phyloP scores from a whole-genome alignment of 306 rosid species.

The Ormosia emarginata region DNA sequence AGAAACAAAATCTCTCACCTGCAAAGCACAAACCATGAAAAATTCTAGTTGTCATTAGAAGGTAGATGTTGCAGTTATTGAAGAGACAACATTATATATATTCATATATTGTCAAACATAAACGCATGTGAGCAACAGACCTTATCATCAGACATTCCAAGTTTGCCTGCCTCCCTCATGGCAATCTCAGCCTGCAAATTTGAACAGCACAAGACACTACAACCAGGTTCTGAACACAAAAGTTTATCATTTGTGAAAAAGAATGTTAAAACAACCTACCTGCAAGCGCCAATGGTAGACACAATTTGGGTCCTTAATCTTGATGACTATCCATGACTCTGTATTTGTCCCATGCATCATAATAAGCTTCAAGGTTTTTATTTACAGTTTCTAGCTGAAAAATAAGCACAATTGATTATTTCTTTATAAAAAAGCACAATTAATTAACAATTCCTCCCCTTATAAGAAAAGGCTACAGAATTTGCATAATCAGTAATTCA shows the following conservation, averaged over 20 bases:
- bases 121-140: constrained; percentile 25
- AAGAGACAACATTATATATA: background rate
- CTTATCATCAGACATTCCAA: constrained; percentile 94
- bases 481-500: background rate
- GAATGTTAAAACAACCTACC: constrained; percentile 37
- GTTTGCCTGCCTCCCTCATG: constrained; percentile 93
- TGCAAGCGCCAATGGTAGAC: constrained; percentile 90
- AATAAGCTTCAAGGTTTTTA: constrained; percentile 73
- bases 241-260: background rate
- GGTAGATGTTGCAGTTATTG: background rate
- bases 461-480: background rate
- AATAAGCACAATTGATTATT: constrained; percentile 3
- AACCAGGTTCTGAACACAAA: constrained; percentile 8
- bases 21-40: constrained; percentile 21
- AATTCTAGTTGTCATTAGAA: background rate
- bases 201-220: constrained; percentile 4
- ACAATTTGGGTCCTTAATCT: constrained; percentile 79
- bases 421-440: background rate
- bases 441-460: background rate
- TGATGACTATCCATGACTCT: constrained; percentile 80
- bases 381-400: constrained; percentile 73
- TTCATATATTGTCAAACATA: background rate
- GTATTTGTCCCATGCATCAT: constrained; percentile 90
- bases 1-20: constrained; percentile 92
- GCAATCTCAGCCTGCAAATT: constrained; percentile 91